phyloP scores from a whole-genome alignment of 2,329 filamentous ascomycete genomes.

The Claviceps sp. region DNA sequence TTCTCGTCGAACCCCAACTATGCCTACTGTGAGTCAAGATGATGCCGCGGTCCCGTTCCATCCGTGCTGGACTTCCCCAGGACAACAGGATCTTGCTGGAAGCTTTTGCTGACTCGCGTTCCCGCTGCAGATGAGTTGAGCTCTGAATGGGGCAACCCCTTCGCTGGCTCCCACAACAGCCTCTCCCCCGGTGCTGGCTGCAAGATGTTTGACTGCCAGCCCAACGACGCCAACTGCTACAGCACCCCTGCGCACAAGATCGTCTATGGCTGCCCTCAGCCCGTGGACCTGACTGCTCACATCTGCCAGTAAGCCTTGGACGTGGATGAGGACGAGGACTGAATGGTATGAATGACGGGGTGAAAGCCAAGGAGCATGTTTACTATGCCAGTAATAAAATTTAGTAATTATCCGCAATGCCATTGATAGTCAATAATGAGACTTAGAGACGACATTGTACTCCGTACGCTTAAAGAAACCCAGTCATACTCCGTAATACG shows the following conservation, averaged over 20 bases:
- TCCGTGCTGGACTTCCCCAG: too few relatives aligned
- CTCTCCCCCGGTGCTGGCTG: slow-evolving; percentile 24
- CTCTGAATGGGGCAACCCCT: slow-evolving; percentile 28
- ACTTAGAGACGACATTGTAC: too few relatives aligned
- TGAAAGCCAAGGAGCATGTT: too few relatives aligned
- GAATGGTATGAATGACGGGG: neutral
- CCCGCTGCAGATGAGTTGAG: slow-evolving; percentile 22
- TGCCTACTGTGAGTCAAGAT: slow-evolving; percentile 24
- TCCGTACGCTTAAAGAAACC: too few relatives aligned
- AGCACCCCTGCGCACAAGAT: slow-evolving; percentile 24
- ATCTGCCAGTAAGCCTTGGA: slow-evolving; percentile 14
- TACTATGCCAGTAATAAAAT: neutral
- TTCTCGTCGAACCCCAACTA: slow-evolving; percentile 21
- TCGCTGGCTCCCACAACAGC: slow-evolving; percentile 21
- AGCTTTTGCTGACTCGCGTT: neutral
- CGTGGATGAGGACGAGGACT: neutral
- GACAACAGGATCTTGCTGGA: too few relatives aligned
- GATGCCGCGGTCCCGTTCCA: neutral
- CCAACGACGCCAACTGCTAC: slow-evolving; percentile 24
- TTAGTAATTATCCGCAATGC: neutral
- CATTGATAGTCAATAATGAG: too few relatives aligned
- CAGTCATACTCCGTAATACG: too few relatives aligned
- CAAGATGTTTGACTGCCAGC: slow-evolving; percentile 23
- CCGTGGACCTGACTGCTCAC: slow-evolving; percentile 21
- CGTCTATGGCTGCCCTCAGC: slow-evolving; percentile 27